Evolutionary conservation across 139 green algal genomes (phyloP), one percentile per base, ranked within the genome.

Genomic region (Chlorella ohadii): DNA sequence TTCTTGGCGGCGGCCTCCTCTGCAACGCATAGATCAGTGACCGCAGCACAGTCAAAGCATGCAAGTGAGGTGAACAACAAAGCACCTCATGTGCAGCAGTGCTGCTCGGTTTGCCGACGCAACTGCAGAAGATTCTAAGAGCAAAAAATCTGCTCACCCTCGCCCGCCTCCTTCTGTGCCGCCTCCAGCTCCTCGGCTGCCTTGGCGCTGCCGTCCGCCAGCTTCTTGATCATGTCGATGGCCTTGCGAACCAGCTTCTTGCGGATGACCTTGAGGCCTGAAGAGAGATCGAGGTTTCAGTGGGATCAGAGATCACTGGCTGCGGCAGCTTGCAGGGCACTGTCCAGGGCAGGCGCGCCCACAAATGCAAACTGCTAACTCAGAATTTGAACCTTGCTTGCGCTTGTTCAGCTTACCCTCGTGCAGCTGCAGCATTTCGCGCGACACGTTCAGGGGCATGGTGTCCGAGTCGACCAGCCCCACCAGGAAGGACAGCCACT

Each of bases 381-480:
- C n/a, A n/a, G n/a, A n/a, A n/a, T n/a, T n/a, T n/a, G n/a, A n/a
- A n/a, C n/a, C n/a, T n/a, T n/a, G n/a, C n/a, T n/a, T n/a, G n/a
- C n/a, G n/a, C n/a, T n/a, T n/a, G n/a, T n/a, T n/a, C n/a, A n/a
- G n/a, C n/a, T n/a, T n/a, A 72, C 86, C 86, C 64, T 90, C 89
- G 87, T 96, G 92, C 83, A 93, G 84, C 91, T 99, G 97, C 85
- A 99, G 93, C 90, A 95, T 97, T 92, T 99, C 97, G 61, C 97
- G 92, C 0, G 89, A 95, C 63, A 98, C 93, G 84, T 96, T 97
- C 56, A 99, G 93, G 25, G 97, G 96, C 88, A 99, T 92, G 22
- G 95, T 98, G 92, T 99, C 97, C 0, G 89, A 96, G 90, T 99
- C 97, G 41, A 99, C 97, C 13, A 99, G 89, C 57, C 97, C 97